A percentile compares a stretch with the other conserved stretches of the same genome.
Conservation (phyloP, 1,284 basidiomycete genomes). For the Puccinia horiana region DNA sequence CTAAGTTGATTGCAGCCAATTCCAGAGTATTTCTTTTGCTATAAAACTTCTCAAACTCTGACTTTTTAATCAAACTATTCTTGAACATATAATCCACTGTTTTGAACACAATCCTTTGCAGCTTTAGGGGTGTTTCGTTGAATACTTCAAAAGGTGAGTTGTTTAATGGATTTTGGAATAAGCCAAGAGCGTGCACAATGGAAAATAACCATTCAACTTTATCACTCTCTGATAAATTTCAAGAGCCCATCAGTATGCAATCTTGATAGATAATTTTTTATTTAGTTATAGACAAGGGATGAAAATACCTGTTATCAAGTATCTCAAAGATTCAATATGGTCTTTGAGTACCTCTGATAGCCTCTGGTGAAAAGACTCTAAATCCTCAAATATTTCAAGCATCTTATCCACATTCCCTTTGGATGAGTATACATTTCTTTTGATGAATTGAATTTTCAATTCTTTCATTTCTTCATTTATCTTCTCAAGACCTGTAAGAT, state of each 20-base stretch:
- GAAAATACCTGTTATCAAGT: no score
- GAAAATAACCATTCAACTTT: no score
- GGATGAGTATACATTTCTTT: background rate
- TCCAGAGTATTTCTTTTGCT: background rate
- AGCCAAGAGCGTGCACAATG: no score
- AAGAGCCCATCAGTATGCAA: no score
- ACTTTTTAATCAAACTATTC: background rate
- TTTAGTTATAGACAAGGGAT: no score
- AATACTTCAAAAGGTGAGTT: background rate
- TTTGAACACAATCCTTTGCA: background rate
- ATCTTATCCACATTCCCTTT: background rate
- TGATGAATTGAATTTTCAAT: background rate
- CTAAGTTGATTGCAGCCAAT: background rate
- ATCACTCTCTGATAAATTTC: no score
- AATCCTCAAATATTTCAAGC: background rate
- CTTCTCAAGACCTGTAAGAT: background rate
- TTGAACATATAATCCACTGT: background rate
- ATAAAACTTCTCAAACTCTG: background rate
- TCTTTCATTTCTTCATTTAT: background rate
- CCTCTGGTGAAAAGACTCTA: background rate
- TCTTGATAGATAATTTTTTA: no score
- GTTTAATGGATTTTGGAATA: background rate
- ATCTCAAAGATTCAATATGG: no score
- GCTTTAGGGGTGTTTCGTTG: background rate
- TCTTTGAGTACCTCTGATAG: no score